Evolutionary conservation across 192 early-diverging fungal species (phyloP).

Genomic region (Pilobolus umbonatus): DNA sequence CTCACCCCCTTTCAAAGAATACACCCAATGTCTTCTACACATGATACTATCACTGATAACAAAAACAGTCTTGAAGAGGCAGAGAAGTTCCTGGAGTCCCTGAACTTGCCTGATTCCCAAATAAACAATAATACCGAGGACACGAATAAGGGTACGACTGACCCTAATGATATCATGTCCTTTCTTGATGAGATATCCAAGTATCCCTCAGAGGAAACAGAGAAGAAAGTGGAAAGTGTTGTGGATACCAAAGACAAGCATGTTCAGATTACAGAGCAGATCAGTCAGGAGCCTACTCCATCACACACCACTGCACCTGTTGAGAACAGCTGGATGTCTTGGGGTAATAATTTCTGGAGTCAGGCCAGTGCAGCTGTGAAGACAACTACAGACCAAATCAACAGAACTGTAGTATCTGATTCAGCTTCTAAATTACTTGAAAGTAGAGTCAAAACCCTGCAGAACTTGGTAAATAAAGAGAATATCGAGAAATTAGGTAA

Average conservation of each 20-base stretch:
- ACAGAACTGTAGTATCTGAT: slow-evolving; percentile 46
- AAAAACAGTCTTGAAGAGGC: slow-evolving; percentile 28
- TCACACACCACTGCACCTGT: neutral
- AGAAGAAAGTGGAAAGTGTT: no score
- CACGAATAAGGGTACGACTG: neutral
- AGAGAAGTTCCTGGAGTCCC: slow-evolving; percentile 33
- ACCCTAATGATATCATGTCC: slow-evolving; percentile 34
- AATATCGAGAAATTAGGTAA: slow-evolving; percentile 56
- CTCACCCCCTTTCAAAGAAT: no score
- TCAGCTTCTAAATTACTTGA: slow-evolving; percentile 41
- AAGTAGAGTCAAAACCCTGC: slow-evolving; percentile 43
- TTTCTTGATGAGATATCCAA: slow-evolving; percentile 33
- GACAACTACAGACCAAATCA: slow-evolving; percentile 48
- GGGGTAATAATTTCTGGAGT: slow-evolving; percentile 45
- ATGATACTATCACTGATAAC: slow-evolving; percentile 1
- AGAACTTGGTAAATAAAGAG: slow-evolving; percentile 47
- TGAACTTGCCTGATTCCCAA: slow-evolving; percentile 24
- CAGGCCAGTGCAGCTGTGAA: slow-evolving; percentile 55
- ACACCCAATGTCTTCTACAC: neutral
- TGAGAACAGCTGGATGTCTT: slow-evolving; percentile 31
- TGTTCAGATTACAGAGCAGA: no score
- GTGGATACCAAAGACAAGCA: no score
- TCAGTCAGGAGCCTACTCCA: no score
- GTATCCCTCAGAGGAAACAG: slow-evolving; percentile 10
- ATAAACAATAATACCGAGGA: slow-evolving; percentile 2